Evolutionary conservation across 148 eudicot species (phyloP).

Genomic region (Chenopodium album): DNA sequence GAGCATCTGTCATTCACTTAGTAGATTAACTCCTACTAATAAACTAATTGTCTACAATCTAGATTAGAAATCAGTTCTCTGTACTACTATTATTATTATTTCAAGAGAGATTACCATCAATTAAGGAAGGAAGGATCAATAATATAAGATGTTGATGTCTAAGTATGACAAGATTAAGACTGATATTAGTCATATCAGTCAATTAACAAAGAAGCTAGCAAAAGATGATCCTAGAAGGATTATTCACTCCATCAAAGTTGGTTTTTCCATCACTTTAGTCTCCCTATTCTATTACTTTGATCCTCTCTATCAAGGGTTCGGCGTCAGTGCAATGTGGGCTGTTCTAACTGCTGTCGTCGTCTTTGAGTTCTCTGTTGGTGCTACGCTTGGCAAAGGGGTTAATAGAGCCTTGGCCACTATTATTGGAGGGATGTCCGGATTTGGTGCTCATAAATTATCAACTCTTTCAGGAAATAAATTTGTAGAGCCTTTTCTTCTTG

Average conservation of each 20-base stretch:
- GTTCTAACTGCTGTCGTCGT: constrained; percentile 57
- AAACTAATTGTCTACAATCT: too few species aligned
- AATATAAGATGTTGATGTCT: not conserved
- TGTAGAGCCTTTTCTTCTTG: constrained; percentile 37
- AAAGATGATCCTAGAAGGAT: constrained; percentile 48
- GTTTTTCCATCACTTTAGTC: constrained; percentile 39
- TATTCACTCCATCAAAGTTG: constrained; percentile 44
- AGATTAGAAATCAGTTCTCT: too few species aligned
- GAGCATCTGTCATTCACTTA: not conserved
- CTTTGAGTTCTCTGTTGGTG: constrained; percentile 62
- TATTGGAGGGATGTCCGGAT: constrained; percentile 42
- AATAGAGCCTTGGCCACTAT: constrained; percentile 57
- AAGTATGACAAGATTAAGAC: constrained; percentile 6
- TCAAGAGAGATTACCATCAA: too few species aligned
- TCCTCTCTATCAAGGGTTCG: constrained; percentile 46
- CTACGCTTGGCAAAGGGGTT: constrained; percentile 55
- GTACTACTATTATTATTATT: too few species aligned
- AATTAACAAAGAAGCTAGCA: constrained; percentile 17
- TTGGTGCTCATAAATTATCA: constrained; percentile 50
- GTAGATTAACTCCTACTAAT: too few species aligned
- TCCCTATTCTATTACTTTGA: constrained; percentile 48
- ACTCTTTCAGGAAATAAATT: constrained; percentile 25
- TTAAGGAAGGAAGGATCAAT: not conserved
- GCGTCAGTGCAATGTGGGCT: constrained; percentile 57
- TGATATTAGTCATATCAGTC: constrained; percentile 5